Percentiles rank a stretch among this genome's conserved stretches.
Evolutionary conservation across 2,329 filamentous ascomycete species (phyloP).

Genomic region (Orbilia brochopaga): DNA sequence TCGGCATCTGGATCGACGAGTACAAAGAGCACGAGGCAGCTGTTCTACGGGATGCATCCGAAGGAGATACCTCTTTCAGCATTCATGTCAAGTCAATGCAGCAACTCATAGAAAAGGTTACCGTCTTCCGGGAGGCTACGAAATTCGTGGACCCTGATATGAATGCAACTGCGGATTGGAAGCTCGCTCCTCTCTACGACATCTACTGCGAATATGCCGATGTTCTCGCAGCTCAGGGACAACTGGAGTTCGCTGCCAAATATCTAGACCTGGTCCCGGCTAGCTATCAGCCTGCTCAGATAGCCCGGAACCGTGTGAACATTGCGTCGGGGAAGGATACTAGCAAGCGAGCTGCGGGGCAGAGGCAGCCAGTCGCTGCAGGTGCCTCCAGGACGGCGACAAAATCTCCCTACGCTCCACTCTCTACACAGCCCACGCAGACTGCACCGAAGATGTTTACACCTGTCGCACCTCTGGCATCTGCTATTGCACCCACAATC

Average conservation of each 20-base stretch:
- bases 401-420: slow-evolving; percentile 56
- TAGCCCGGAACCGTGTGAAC: slow-evolving; percentile 82
- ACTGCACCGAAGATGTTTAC: slow-evolving; percentile 47
- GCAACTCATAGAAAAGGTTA: slow-evolving; percentile 97
- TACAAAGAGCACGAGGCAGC: slow-evolving; percentile 75
- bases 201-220: slow-evolving; percentile 98
- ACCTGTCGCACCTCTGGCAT: slow-evolving; percentile 24
- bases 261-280: slow-evolving; percentile 86
- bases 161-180: slow-evolving; percentile 78
- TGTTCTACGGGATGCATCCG: slow-evolving; percentile 71
- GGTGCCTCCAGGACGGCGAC: slow-evolving; percentile 55
- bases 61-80: slow-evolving; percentile 76
- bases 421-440: slow-evolving; percentile 24
- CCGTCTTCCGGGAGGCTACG: slow-evolving; percentile 90
- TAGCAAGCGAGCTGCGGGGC: slow-evolving; percentile 55
- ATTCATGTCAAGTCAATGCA: slow-evolving; percentile 88
- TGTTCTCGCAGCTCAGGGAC: slow-evolving; percentile 87
- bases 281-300: slow-evolving; percentile 83
- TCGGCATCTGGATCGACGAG: slow-evolving; percentile 90
- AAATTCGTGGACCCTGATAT: slow-evolving; percentile 85
- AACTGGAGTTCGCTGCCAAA: slow-evolving; percentile 82
- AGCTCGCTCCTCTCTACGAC: slow-evolving; percentile 83
- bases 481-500: slow-evolving; percentile 8
- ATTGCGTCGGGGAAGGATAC: slow-evolving; percentile 75
- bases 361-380: slow-evolving; percentile 19